These are phyloP conservation scores for Dittrichia graveolens DNA, from an alignment of 129 eudicot genomes.

Conservation along the genomic window DNA sequence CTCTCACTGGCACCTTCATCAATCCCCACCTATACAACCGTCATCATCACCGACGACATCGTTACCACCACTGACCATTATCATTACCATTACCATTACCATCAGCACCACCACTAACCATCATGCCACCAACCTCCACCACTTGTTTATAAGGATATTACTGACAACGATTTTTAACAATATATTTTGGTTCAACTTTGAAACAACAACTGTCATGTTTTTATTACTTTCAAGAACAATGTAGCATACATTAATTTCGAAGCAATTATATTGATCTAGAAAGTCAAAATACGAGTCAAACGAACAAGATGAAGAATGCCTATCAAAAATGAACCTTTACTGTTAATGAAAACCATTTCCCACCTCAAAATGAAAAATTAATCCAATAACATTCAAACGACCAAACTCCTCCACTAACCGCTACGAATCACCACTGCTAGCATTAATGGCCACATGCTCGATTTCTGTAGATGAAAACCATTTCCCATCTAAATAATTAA, in stretches of 20 bases:
- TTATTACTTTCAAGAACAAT: neutral
- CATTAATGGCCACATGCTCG: conserved; percentile 11
- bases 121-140: too few species aligned
- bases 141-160: too few species aligned
- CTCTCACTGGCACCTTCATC: too few species aligned
- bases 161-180: too few species aligned
- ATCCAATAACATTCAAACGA: conserved; percentile 18
- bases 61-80: too few species aligned
- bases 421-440: conserved; percentile 4
- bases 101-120: too few species aligned
- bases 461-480: conserved; percentile 24
- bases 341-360: conserved; percentile 40
- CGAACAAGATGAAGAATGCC: conserved; percentile 32
- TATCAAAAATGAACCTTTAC: conserved; percentile 17
- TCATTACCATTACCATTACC: too few species aligned
- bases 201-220: neutral
- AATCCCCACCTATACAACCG: too few species aligned
- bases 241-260: neutral
- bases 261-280: conserved; percentile 23
- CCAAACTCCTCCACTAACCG: neutral
- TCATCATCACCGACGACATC: too few species aligned
- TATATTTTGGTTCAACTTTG: too few species aligned
- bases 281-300: conserved; percentile 8
- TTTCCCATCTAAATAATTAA: conserved; percentile 11
- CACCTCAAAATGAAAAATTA: conserved; percentile 35